Base-by-base conservation (phyloP, 1,284 basidiomycete genomes). In the Earliella scabrosa region DNA sequence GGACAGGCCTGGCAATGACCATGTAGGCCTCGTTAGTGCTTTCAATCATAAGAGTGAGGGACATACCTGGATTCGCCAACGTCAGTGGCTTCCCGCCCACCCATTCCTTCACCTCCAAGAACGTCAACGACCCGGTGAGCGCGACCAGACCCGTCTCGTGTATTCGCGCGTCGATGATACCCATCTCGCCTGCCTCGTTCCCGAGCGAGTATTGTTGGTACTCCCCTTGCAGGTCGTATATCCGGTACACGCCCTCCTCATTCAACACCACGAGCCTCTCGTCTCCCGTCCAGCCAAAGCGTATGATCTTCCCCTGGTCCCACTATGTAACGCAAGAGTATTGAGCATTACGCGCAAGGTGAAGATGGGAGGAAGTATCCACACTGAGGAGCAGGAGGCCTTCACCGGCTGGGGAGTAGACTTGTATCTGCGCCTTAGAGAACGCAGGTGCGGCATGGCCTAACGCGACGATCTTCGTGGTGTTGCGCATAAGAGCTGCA, bases 91-190 rank as follows among this genome's bases (percentile, higher is more conserved):
- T 80, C 45, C 76, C 83, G n/a, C 90, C 93, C 43, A 83, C 81
- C 92, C 91, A 96, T 18, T 87, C 90, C 71, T 88, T 93, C 59
- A 93, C 86, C 69, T 98, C 94, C 29, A 97, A 71, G 52, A 97
- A 81, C 8, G 82, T 81, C 56, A 95, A 73, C 2, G 87, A 85
- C 2, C 88, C 88, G 0, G 93, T 92, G 59, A 97, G 68, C 2
- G 92, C 94, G 13, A 98, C 93, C 40, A 98, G 73, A 1, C 96
- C 97, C 59, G 83, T 86, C 53, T 92, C 91, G 64, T 95, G 89
- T 58, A 96, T 90, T 23, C 86, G 81, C 1, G 93, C 97, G 55
- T 95, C 90, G 40, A 95, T 77, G 23, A 98, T 82, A 0, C 94
- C 97, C 45, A 90, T 77, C 68, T 98, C 95, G 4, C 84, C 83